Base-by-base conservation (phyloP, 805 yeast genomes). In the Kodamaea kaohsiungensis region DNA sequence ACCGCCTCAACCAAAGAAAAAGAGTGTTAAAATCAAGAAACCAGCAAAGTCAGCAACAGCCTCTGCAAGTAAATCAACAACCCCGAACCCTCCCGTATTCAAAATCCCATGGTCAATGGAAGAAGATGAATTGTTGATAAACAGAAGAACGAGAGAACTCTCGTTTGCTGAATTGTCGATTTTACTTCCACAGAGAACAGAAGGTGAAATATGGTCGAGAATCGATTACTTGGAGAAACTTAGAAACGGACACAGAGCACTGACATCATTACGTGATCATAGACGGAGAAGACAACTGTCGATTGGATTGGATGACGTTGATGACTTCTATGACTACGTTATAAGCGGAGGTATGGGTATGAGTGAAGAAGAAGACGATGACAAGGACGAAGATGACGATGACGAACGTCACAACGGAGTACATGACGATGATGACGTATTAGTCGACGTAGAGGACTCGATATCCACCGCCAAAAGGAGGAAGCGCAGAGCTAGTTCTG, bases 81-180 rank as follows among this genome's bases (percentile, higher is more conserved):
- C 49, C 16, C 53, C 51, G 25, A 39, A 50, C 47, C 52, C 59
- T 7, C 69, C 69, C 5, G 61, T 64, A 7, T 65, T 66, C 55
- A 58, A 62, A 46, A 67, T 76, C 39, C 78, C 81, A 1, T 81
- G 85, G 85, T 69, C 81, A 1, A 70, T 73, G 61, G 95, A 88
- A 51, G 96, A 90, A 68, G 96, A 90, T 68, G 88, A 85, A 57
- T 67, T 90, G 39, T 61, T 83, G 43, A 78, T 79, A 47, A 76
- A 81, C 55, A 74, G 88, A 50, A 69, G 82, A 8, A 72, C 80
- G 49, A 72, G 84, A 59, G 87, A 86, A 53, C 70, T 91, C 42
- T 80, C 87, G 35, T 78, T 87, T 62, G 87, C 86, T 15, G 97
- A 91, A 69, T 72, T 91, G 39, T 79, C 87, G 13, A 85, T 90